These are phyloP conservation scores for Tuber umbilicatum DNA, from an alignment of 495 filamentous ascomycete genomes.

Conservation along the genomic window DNA sequence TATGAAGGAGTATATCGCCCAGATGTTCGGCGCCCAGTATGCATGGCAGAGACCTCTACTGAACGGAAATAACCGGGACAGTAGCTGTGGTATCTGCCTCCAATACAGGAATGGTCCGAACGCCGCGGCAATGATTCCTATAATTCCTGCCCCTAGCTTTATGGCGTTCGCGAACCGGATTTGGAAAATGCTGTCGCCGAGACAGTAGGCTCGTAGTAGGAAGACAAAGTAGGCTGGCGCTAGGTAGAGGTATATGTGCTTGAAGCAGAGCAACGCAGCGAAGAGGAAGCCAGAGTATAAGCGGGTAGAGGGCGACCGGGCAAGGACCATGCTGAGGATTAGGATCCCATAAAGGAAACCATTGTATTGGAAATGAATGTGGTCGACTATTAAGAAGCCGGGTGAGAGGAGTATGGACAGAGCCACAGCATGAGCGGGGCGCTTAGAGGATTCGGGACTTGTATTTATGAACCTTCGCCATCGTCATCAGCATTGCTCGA, in stretches of 20 bases:
- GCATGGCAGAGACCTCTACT: constrained; percentile 89
- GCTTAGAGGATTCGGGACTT: constrained; percentile 56
- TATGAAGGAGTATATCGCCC: constrained; percentile 91
- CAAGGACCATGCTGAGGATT: constrained; percentile 74
- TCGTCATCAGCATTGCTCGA: constrained; percentile 8
- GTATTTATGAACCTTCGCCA: constrained; percentile 61
- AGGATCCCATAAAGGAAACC: constrained; percentile 89
- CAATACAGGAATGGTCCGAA: constrained; percentile 84
- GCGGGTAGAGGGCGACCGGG: constrained; percentile 67
- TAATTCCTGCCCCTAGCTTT: constrained; percentile 70
- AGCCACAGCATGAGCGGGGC: constrained; percentile 78
- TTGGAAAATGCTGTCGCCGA: constrained; percentile 70
- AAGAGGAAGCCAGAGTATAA: constrained; percentile 76
- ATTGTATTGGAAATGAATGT: constrained; percentile 99
- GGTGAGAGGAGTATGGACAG: constrained; percentile 87
- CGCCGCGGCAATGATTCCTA: constrained; percentile 67
- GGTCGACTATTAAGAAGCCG: constrained; percentile 91
- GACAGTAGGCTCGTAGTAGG: constrained; percentile 77
- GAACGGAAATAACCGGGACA: constrained; percentile 85
- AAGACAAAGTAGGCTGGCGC: constrained; percentile 95
- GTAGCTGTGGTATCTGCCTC: constrained; percentile 79
- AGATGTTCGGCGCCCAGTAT: constrained; percentile 96
- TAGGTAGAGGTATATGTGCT: constrained; percentile 97
- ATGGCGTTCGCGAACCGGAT: constrained; percentile 69
- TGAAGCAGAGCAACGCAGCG: constrained; percentile 78